Evolutionary conservation across 805 yeast species (phyloP).

Genomic region (Brettanomyces sp.): DNA sequence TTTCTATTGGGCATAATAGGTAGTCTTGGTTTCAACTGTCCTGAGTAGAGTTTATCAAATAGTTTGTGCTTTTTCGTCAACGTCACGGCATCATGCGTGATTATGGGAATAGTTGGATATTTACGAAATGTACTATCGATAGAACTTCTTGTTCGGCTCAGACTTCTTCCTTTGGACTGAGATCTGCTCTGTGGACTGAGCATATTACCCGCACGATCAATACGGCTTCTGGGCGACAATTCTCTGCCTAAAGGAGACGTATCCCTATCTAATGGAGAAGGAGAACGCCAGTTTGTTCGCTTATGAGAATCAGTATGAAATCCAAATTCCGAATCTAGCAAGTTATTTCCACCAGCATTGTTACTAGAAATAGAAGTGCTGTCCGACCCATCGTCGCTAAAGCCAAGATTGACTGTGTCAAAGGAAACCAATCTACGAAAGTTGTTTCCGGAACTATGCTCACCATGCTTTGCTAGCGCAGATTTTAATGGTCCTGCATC

Average conservation of each 20-base stretch:
- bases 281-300: conserved; percentile 1
- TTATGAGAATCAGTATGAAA: not conserved
- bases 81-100: conserved; percentile 32
- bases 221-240: not conserved
- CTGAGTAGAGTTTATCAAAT: conserved; percentile 37
- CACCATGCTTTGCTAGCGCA: conserved; percentile 5
- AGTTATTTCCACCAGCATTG: not conserved
- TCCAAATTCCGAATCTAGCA: conserved; percentile 1
- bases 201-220: conserved; percentile 2
- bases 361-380: not conserved
- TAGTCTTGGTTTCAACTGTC: conserved; percentile 21
- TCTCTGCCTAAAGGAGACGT: not conserved
- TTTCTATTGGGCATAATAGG: conserved; percentile 41
- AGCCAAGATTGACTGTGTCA: conserved; percentile 40
- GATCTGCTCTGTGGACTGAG: conserved; percentile 1
- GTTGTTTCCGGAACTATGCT: not conserved
- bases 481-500: conserved; percentile 4
- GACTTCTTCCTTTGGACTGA: conserved; percentile 3
- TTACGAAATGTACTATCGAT: conserved; percentile 7
- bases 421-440: conserved; percentile 33
- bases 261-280: conserved; percentile 5
- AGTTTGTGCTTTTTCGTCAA: conserved; percentile 37
- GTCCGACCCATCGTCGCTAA: conserved; percentile 12
- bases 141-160: not conserved
- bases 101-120: conserved; percentile 29